Evolutionary conservation across 768 basidiomycete species (phyloP), one percentile per base, ranked within the genome.

Genomic region (Fomitopsis pulvina): DNA sequence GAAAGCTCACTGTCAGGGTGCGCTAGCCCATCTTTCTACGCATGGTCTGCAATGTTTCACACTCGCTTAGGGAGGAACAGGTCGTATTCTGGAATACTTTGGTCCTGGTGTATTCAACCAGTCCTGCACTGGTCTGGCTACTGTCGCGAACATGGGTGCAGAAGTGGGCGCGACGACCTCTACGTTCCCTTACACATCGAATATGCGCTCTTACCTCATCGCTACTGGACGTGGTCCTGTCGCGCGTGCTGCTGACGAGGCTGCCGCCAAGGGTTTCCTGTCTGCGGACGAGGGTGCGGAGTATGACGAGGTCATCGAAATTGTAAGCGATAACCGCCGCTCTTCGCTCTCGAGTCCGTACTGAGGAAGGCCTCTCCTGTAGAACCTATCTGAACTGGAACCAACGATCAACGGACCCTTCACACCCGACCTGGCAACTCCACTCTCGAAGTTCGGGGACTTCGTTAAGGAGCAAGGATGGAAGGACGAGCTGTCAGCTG

Each of bases 141-240:
- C 96, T 1, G 87, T 99, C 48, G 87, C 91, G 39, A 98, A 99
- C 68, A 99, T 98, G 96, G 96, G 96, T 45, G 96, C 96, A 11
- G 96, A 99, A 73, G 94, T 98, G n/a, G 96, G 96, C 32, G 96
- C 96, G n/a, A 99, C 96, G 1, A 98, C 96, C 0, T 95, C 94
- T 1, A 92, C 88, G 5, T 99, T 99, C 77, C 94, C 95, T 4
- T 99, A 98, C 69, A 92, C 92, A 14, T 68, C 79, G 16, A 81
- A 81, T 60, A 98, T 98, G 95, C 77, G 82, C 27, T 75, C 80
- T 29, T 99, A 98, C 68, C 80, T 99, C 26, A 74, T 79, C 55
- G 93, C 93, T 18, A 99, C 96, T 8, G 85, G 91, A 43, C 83
- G 96, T 50, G 81, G 78, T 34, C 80, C 86, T 27, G 92, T 95